Evolutionary conservation across 2,329 filamentous ascomycete genomes (phyloP), one percentile per base, ranked within the genome.

Genomic region (Paraphaeosphaeria minitans): DNA sequence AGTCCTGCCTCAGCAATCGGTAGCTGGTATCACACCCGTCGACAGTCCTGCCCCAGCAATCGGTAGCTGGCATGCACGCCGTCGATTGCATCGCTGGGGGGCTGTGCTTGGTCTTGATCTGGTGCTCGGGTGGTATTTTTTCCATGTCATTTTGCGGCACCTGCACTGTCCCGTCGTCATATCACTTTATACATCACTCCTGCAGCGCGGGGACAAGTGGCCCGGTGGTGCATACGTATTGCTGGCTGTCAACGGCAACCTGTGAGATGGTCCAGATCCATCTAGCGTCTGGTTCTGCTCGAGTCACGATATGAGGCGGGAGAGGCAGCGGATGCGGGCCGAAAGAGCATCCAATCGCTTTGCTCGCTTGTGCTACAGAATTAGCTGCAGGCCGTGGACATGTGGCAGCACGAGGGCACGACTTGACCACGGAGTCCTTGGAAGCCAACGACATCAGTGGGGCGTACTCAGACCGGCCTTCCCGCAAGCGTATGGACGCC

Each of bases 301-400:
- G 59, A 54, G 61, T 60, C 49, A 53, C 54, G 60, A 64, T 65
- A 64, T 74, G 72, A 72, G 71, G 72, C 68, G 71, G 66, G 62
- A 71, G 62, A 59, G 64, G 55, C 51, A 63, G 72, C 69, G 68
- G 71, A 61, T 56, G 53, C 71, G 71, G 69, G 64, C 71, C 68
- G 71, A 59, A 33, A 48, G 39, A 33, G 60, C 53, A 63, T 59
- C 73, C 72, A 77, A 76, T 75, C 63, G 56, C 61, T 52, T 65
- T 60, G 57, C 58, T 71, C 68, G 69, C 68, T 69, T 72, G 61
- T 65, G 64, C 63, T 58, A 57, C 67, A 59, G 56, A 62, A 63
- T 70, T 76, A 77, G 73, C 71, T 76, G 74, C 74, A 76, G 68
- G 66, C 59, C 67, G 63, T 74, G 69, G 71, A 75, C 73, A 77